Evolutionary conservation across 2,329 filamentous ascomycete genomes (phyloP), one percentile per base, ranked within the genome.

Genomic region (Hypocrella siamensis): DNA sequence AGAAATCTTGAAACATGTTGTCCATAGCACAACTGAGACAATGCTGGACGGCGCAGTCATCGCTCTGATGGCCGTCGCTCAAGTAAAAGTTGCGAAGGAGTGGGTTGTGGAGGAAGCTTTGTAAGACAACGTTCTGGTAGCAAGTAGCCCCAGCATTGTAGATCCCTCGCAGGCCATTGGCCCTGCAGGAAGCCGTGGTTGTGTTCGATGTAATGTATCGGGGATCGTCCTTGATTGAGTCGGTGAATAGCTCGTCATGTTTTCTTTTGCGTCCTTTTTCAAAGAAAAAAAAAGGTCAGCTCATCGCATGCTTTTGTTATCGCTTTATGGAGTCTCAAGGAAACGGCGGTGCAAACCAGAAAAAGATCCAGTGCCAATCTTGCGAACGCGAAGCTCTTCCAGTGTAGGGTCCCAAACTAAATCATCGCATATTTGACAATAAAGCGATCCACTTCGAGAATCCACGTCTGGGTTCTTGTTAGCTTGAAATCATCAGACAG

Each of bases 121-220:
- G 90, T 12, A 98, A 65, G 30, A 96, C 85, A 19, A 94, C 88
- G 45, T 90, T 93, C 67, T 96, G 88, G 56, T 94, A 98, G 60
- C 88, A 98, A 9, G 90, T 96, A 36, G 92, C 85, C n/a, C 88
- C 90, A 52, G 93, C 88, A 48, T 96, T 98, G 56, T 93, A 94
- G 38, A 98, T 79, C 19, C 88, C 88, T 22, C 90, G 75, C 25
- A 94, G 71, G 8, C 90, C 88, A 42, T 79, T 85, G 14, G 84
- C 85, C 35, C 82, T 75, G 49, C 88, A 94, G 10, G 84, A 80
- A 6, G 82, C 77, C 35, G 75, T 70, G 18, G 70, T 77, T 10
- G 85, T 86, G 48, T 94, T 92, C 37, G 66, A 66, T 26, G 75
- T 69, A 40, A 93, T 78, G 44, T 82, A 85, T 34, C 73, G 66